Conservation (phyloP, 805 yeast genomes). For the Lipomyces spencermartinsiae region DNA sequence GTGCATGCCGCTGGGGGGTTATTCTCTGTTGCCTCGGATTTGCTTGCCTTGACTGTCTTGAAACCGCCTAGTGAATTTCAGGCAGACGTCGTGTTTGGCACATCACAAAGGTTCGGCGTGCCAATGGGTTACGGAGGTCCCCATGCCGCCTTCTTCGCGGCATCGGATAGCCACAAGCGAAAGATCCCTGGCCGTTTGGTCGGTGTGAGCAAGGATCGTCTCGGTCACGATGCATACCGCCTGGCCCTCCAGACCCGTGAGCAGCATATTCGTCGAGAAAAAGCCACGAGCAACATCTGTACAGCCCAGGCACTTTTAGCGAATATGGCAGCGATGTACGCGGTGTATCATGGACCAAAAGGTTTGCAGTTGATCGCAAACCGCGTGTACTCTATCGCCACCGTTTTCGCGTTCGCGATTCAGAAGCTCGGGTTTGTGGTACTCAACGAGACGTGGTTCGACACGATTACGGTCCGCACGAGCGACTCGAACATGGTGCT, state of each 20-base stretch:
- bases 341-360: conserved; percentile 92
- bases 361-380: conserved; percentile 81
- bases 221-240: conserved; percentile 87
- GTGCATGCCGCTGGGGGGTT: conserved; percentile 77
- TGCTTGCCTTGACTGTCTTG: conserved; percentile 83
- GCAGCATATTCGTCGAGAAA: conserved; percentile 96
- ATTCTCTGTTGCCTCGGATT: conserved; percentile 87
- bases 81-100: conserved; percentile 92
- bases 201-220: conserved; percentile 89
- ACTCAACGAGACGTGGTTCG: conserved; percentile 74
- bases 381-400: conserved; percentile 76
- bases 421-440: conserved; percentile 55
- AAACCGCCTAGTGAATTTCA: conserved; percentile 84
- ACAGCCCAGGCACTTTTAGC: conserved; percentile 98
- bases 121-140: conserved; percentile 99
- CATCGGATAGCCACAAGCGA: conserved; percentile 77
- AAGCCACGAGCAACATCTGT: conserved; percentile 97
- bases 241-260: conserved; percentile 97
- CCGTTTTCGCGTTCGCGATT: conserved; percentile 69
- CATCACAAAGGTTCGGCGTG: conserved; percentile 95
- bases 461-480: conserved; percentile 68
- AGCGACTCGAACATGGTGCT: conserved; percentile 65
- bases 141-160: conserved; percentile 97
- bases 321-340: conserved; percentile 93
- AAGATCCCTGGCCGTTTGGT: conserved; percentile 97